phyloP scores from a whole-genome alignment of 139 green algal species.

The Closterium sp. region DNA sequence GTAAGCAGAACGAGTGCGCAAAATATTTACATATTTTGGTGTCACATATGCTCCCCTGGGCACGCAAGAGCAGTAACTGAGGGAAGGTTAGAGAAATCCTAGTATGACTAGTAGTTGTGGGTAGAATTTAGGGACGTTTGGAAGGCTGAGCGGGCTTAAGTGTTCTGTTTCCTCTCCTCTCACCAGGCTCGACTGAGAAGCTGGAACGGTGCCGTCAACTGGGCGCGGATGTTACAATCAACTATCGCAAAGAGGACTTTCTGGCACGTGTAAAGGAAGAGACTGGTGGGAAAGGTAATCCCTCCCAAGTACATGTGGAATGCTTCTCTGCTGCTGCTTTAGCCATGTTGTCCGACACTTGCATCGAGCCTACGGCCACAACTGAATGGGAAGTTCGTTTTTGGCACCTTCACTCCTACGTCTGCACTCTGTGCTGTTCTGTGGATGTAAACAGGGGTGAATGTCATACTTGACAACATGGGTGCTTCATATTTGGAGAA shows the following conservation, averaged over 20 bases:
- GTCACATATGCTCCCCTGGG: neutral
- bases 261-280: conserved; percentile 17
- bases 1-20: neutral
- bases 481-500: conserved; percentile 24
- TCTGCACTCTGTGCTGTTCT: neutral
- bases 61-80: neutral
- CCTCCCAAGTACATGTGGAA: neutral
- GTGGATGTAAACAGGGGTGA: neutral
- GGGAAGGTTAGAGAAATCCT: too few relatives aligned
- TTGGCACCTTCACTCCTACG: too few relatives aligned
- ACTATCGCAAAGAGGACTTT: conserved; percentile 28
- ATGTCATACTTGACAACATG: conserved; percentile 41
- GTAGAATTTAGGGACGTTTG: neutral
- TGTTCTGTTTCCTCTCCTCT: neutral
- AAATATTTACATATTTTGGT: neutral
- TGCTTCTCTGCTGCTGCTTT: too few relatives aligned
- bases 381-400: too few relatives aligned
- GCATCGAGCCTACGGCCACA: too few relatives aligned
- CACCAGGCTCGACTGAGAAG: conserved; percentile 16
- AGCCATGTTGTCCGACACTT: neutral
- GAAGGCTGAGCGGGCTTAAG: neutral
- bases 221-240: conserved; percentile 23
- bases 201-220: conserved; percentile 19
- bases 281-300: conserved; percentile 22
- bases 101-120: too few relatives aligned